Percentiles rank a stretch among this genome's conserved stretches.
Evolutionary conservation across 2,329 filamentous ascomycete genomes (phyloP).

Genomic region (Nemania sp.): DNA sequence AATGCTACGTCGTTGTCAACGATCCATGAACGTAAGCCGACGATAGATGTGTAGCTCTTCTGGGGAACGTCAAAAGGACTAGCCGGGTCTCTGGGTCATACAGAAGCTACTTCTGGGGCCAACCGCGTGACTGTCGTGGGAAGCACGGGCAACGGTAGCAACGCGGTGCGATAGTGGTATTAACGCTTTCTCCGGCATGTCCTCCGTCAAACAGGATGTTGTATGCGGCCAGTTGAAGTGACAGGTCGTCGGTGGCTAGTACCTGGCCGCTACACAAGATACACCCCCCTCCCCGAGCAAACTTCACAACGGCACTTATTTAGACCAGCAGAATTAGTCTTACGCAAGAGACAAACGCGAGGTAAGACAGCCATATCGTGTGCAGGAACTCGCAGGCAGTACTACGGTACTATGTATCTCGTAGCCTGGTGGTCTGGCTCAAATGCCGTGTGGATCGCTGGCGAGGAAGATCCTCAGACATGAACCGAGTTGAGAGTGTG

Average conservation of each 20-base stretch:
- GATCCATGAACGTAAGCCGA: not conserved
- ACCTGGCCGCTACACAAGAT: slow-evolving; percentile 23
- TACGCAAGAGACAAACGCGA: slow-evolving; percentile 38
- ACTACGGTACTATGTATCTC: slow-evolving; percentile 21
- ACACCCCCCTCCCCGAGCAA: slow-evolving; percentile 18
- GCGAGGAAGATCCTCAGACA: slow-evolving; percentile 7
- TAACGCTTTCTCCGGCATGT: slow-evolving; percentile 6
- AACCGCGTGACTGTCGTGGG: slow-evolving; percentile 22
- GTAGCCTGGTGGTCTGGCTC: not conserved
- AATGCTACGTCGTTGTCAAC: not conserved
- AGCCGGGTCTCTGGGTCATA: slow-evolving; percentile 16
- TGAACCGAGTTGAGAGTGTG: not conserved
- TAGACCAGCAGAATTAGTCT: slow-evolving; percentile 34
- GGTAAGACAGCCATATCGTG: slow-evolving; percentile 36
- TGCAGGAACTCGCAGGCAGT: slow-evolving; percentile 27
- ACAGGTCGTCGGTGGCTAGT: slow-evolving; percentile 19
- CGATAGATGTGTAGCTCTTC: not conserved
- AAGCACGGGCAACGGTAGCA: slow-evolving; percentile 20
- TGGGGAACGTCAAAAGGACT: slow-evolving; percentile 8
- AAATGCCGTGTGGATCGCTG: not conserved
- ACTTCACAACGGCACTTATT: slow-evolving; percentile 28
- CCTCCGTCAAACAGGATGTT: slow-evolving; percentile 20
- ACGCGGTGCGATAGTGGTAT: slow-evolving; percentile 27
- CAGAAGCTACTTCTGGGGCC: slow-evolving; percentile 13
- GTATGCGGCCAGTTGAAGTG: slow-evolving; percentile 21